These are phyloP conservation scores for Lepidium africanum DNA, from an alignment of 345 rosid genomes.

Conservation along the genomic window DNA sequence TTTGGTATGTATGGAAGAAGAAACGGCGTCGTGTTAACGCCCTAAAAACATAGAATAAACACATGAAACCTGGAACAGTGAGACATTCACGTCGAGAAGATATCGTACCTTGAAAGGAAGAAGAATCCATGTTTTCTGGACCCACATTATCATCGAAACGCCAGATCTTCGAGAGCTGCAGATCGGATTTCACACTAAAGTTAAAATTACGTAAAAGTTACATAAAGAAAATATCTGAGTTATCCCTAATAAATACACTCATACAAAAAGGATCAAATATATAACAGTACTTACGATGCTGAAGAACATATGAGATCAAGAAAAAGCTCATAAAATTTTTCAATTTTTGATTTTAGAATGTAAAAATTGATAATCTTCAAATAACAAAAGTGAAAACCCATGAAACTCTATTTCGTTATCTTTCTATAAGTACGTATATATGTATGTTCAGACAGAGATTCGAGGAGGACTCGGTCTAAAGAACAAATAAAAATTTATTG, in stretches of 20 bases:
- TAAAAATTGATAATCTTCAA: background rate
- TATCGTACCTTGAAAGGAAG: conserved; percentile 29
- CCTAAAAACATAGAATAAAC: background rate
- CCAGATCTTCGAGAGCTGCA: conserved; percentile 29
- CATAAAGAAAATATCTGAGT: background rate
- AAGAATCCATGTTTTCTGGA: conserved; percentile 34
- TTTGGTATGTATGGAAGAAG: background rate
- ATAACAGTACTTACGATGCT: background rate
- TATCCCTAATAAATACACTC: too few species aligned
- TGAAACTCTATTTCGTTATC: background rate
- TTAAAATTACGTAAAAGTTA: background rate
- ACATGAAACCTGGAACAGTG: conserved; percentile 3
- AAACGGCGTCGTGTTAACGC: conserved; percentile 1
- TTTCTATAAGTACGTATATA: background rate
- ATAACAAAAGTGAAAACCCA: background rate
- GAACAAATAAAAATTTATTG: background rate
- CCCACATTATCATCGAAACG: conserved; percentile 40
- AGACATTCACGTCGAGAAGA: conserved; percentile 17
- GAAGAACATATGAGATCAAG: background rate
- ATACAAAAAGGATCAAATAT: background rate
- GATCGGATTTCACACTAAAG: background rate
- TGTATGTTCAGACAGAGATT: conserved; percentile 21
- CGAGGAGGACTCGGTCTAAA: conserved; percentile 30
- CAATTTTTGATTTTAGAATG: background rate
- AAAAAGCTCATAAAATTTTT: background rate